Base-by-base conservation (phyloP, 306 rosid genomes). In the Comarum palustre region DNA sequence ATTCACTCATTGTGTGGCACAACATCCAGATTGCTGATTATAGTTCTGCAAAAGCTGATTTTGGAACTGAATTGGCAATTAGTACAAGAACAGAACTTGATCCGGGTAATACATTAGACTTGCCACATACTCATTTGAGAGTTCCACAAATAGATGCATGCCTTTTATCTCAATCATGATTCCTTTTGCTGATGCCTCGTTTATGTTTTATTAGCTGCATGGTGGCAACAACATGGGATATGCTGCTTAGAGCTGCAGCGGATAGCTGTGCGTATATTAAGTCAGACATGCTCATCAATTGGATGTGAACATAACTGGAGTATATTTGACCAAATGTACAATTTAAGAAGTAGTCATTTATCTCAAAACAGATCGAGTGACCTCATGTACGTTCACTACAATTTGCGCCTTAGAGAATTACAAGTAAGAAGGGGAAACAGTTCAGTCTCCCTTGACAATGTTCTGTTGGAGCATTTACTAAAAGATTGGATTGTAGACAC, bases 171-270 rank as follows among this genome's bases (percentile, higher is more conserved):
- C 54, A 42, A 46, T 19, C 66, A 38, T 69, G 66, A 59, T 45
- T 25, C 15, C 75, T 55, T 19, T 39, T 71, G 11, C 61, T 69
- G 74, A 78, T 69, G 58, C 73, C 41, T 57, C 14, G 69, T 50
- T 76, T 77, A 55, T 17, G n/a, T 59, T 17, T 67, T 77, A 69
- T 77, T 75, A 93, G 98, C 96, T 81, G 94, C 97, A 27, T 93
- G 98, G 98, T 93, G 98, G 98, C 97, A 91, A 85, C 97, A 93
- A 69, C 98, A 93, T 80, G 97, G 98, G 85, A 93, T 93, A 85
- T 84, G 93, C 82, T 93, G 97, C 88, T 83, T 89, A 43, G 97
- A 93, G 84, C 83, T 93, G 87, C 98, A 89, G 83, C 86, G 87
- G 50, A 86, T 93, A 77, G 97, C 98, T 15, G 93, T 93, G 25